A percentile compares a stretch with the other conserved stretches of the same genome.
Conservation (phyloP, 805 yeast species). For the Kluyveromyces aestuarii region DNA sequence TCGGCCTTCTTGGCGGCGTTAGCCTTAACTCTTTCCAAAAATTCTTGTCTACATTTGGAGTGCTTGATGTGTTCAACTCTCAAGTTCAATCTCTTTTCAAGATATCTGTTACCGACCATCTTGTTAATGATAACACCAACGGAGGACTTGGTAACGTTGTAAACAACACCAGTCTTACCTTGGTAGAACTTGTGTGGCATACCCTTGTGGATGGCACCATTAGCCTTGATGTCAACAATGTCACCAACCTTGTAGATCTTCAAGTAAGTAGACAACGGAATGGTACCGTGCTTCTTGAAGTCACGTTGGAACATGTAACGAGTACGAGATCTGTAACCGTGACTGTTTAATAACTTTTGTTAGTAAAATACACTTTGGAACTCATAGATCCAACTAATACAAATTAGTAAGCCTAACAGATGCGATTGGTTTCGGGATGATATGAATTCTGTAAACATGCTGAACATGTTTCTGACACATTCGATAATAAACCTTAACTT, state of each 20-base stretch:
- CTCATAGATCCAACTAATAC: not conserved
- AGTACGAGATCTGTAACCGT: slow-evolving; percentile 99
- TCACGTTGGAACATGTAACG: slow-evolving; percentile 99
- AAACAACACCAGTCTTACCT: slow-evolving; percentile 99
- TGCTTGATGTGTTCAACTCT: slow-evolving; percentile 99
- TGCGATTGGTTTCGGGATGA: no score
- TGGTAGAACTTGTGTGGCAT: slow-evolving; percentile 99
- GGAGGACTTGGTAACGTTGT: slow-evolving; percentile 97
- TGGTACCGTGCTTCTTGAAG: slow-evolving; percentile 91
- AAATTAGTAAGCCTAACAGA: no score
- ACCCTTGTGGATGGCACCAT: slow-evolving; percentile 99
- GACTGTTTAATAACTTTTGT: slow-evolving; percentile 38
- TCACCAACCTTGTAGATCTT: slow-evolving; percentile 98
- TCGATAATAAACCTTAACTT: no score
- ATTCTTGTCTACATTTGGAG: slow-evolving; percentile 99
- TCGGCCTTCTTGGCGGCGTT: slow-evolving; percentile 90
- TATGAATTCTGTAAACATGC: no score
- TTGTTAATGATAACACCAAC: slow-evolving; percentile 98
- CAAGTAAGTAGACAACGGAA: slow-evolving; percentile 93
- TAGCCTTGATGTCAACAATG: slow-evolving; percentile 98
- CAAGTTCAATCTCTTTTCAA: slow-evolving; percentile 97
- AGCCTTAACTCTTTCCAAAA: slow-evolving; percentile 95
- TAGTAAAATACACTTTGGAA: not conserved
- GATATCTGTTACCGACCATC: slow-evolving; percentile 97
- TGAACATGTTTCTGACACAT: no score